Evolutionary conservation across 2,329 filamentous ascomycete genomes (phyloP).

Genomic region (Talaromyces sp.): DNA sequence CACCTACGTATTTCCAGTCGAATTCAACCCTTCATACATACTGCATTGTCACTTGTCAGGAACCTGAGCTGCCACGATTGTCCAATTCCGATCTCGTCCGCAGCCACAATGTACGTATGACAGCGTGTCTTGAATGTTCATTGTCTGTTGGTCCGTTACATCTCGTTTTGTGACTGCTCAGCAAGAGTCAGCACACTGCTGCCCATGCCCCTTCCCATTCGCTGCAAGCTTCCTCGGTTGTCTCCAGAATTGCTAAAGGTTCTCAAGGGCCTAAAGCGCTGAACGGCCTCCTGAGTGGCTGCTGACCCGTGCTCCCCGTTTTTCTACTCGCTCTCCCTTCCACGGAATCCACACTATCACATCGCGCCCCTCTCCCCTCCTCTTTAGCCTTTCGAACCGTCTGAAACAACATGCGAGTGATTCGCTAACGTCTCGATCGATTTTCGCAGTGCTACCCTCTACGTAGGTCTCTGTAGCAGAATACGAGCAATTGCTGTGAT

Average conservation of each 20-base stretch:
- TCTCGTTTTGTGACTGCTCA: constrained; percentile 13
- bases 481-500: neutral
- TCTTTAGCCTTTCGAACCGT: constrained; percentile 2
- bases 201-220: neutral
- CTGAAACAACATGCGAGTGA: constrained; percentile 15
- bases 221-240: constrained; percentile 8
- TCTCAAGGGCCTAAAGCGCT: neutral
- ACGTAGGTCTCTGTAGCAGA: neutral
- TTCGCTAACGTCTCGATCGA: constrained; percentile 7
- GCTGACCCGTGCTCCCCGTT: constrained; percentile 1
- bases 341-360: constrained; percentile 10
- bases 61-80: neutral
- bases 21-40: neutral
- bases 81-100: constrained; percentile 1
- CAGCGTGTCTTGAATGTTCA: neutral
- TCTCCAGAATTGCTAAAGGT: constrained; percentile 7
- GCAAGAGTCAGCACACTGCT: constrained; percentile 1
- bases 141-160: neutral
- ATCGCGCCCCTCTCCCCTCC: constrained; percentile 12
- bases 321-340: constrained; percentile 8
- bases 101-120: constrained; percentile 7
- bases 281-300: constrained; percentile 3
- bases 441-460: neutral
- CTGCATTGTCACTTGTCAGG: neutral
- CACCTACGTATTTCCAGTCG: neutral